Evolutionary conservation across 192 early-diverging fungal genomes (phyloP).

Genomic region (Backusella mclennaniae): DNA sequence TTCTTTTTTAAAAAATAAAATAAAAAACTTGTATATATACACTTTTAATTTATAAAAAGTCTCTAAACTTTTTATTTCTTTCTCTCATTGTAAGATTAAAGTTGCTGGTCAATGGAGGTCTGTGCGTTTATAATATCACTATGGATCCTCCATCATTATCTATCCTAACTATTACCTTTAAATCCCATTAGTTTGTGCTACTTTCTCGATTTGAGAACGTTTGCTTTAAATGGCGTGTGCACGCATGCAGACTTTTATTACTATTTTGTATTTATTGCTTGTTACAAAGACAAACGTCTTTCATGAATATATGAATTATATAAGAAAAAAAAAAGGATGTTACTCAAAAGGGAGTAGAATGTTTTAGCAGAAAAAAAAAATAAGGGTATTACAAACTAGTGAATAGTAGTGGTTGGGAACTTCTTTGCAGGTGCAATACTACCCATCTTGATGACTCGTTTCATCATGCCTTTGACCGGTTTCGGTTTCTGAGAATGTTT

Average conservation of each 20-base stretch:
- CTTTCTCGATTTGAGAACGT: background rate
- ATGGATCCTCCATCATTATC: background rate
- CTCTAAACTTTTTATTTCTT: background rate
- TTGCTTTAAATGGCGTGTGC: background rate
- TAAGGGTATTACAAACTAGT: conserved; percentile 5
- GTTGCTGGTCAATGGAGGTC: background rate
- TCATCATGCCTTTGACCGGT: conserved; percentile 11
- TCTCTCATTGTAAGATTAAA: background rate
- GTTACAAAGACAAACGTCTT: background rate
- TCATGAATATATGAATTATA: background rate
- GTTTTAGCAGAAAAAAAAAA: background rate
- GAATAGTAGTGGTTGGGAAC: conserved; percentile 3
- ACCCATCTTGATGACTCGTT: conserved; percentile 18
- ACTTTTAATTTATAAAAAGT: background rate
- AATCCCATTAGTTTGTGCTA: background rate
- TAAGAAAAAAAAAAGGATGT: background rate
- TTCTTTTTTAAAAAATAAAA: too few species aligned
- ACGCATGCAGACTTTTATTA: background rate
- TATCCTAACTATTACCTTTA: background rate
- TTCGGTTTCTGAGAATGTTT: background rate
- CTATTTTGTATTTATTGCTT: background rate
- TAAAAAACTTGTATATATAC: background rate
- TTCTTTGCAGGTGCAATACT: background rate
- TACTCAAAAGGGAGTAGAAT: background rate
- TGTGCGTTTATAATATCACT: background rate